Evolutionary conservation across 495 filamentous ascomycete species (phyloP).

Genomic region (Penicillium crystallinum): DNA sequence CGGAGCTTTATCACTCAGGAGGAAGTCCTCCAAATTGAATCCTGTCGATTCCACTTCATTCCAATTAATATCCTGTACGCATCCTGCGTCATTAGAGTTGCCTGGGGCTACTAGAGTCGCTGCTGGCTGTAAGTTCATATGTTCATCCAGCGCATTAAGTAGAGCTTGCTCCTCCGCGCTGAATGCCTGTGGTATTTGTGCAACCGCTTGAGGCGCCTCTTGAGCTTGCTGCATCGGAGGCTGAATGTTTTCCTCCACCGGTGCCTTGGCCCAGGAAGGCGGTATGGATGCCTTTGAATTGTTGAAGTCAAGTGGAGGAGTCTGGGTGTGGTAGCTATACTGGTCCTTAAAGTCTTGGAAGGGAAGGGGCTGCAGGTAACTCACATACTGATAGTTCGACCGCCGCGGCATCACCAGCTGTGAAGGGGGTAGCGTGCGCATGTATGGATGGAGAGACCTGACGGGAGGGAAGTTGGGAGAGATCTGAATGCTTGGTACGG

Average conservation of each 20-base stretch:
- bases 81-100: no score
- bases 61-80: no score
- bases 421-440: neutral
- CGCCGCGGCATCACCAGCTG: neutral
- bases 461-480: neutral
- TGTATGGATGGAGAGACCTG: neutral
- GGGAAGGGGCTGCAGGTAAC: slow-evolving; percentile 4
- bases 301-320: no score
- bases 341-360: neutral
- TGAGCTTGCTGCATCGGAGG: neutral
- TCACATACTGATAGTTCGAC: slow-evolving; percentile 7
- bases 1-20: no score
- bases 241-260: neutral
- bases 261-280: no score
- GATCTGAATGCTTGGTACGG: neutral
- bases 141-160: neutral
- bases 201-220: neutral
- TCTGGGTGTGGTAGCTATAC: neutral
- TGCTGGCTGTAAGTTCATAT: neutral
- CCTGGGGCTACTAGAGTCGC: no score
- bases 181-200: neutral
- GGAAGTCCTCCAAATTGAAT: no score
- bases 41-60: no score
- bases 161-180: neutral
- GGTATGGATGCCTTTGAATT: no score